These are phyloP conservation scores for Phytophthora quininea DNA, from an alignment of 352 stramenopile genomes.

Conservation along the genomic window DNA sequence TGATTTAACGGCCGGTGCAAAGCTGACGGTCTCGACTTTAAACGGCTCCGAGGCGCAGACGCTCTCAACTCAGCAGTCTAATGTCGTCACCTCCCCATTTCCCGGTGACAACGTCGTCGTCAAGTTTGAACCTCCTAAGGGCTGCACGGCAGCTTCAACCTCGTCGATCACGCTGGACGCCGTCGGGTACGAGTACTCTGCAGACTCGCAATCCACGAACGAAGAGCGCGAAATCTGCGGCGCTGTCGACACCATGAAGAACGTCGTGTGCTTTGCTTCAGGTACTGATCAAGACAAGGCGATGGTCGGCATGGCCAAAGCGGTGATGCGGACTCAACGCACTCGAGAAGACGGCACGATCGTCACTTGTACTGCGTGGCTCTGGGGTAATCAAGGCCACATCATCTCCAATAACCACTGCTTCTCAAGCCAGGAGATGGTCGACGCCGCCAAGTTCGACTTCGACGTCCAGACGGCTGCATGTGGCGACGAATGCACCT, in stretches of 20 bases:
- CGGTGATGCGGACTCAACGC: slow-evolving; percentile 58
- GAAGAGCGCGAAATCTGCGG: slow-evolving; percentile 55
- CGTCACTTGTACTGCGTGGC: slow-evolving; percentile 50
- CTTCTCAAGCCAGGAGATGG: slow-evolving; percentile 50
- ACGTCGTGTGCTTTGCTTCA: slow-evolving; percentile 47
- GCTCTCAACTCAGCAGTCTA: slow-evolving; percentile 26
- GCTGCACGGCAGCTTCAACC: slow-evolving; percentile 18
- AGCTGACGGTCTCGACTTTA: slow-evolving; percentile 43
- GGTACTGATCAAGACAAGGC: slow-evolving; percentile 37
- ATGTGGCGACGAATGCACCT: slow-evolving; percentile 53
- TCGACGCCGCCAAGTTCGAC: slow-evolving; percentile 51
- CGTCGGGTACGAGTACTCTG: slow-evolving; percentile 48
- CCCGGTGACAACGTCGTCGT: slow-evolving; percentile 40
- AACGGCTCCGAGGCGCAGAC: slow-evolving; percentile 39
- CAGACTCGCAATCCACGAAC: slow-evolving; percentile 40
- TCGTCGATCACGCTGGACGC: slow-evolving; percentile 38
- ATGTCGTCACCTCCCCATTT: slow-evolving; percentile 40
- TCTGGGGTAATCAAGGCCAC: slow-evolving; percentile 65
- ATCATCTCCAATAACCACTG: slow-evolving; percentile 74
- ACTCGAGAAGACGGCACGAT: slow-evolving; percentile 52
- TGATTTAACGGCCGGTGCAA: slow-evolving; percentile 34
- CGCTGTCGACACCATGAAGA: slow-evolving; percentile 63
- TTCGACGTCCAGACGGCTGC: slow-evolving; percentile 62
- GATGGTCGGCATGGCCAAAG: slow-evolving; percentile 47
- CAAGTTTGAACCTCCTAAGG: slow-evolving; percentile 47